phyloP scores from a whole-genome alignment of 805 yeast species.

The Saccharomycopsis malanga region DNA sequence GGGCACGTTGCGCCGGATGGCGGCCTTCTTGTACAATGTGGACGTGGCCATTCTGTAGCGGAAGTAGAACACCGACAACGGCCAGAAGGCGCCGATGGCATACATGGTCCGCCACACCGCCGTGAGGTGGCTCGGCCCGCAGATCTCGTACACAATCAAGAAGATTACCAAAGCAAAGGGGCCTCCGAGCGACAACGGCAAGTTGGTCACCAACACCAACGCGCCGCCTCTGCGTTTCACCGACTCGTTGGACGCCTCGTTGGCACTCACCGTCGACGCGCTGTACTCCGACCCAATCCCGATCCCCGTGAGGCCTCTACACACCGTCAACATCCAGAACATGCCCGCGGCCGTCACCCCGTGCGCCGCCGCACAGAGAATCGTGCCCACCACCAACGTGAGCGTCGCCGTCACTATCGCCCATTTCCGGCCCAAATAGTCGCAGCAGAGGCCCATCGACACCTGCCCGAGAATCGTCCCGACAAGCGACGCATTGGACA shows the following conservation, averaged over 20 bases:
- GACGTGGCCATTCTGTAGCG: conserved; percentile 64
- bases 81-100: conserved; percentile 61
- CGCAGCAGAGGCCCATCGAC: conserved; percentile 56
- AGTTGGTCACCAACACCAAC: conserved; percentile 60
- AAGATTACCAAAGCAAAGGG: conserved; percentile 68
- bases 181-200: conserved; percentile 70
- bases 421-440: conserved; percentile 60
- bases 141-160: conserved; percentile 57
- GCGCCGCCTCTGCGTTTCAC: conserved; percentile 58
- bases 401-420: conserved; percentile 61
- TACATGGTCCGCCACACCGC: conserved; percentile 68
- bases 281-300: conserved; percentile 79
- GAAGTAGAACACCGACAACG: conserved; percentile 64
- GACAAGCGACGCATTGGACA: conserved; percentile 60
- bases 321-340: conserved; percentile 72
- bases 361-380: conserved; percentile 63
- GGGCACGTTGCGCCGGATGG: conserved; percentile 52
- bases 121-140: conserved; percentile 37
- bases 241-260: conserved; percentile 66
- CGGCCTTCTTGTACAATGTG: conserved; percentile 53
- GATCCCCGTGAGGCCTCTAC: conserved; percentile 69
- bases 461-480: conserved; percentile 70
- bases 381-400: conserved; percentile 56
- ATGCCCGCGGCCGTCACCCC: conserved; percentile 52
- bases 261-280: conserved; percentile 59